Evolutionary conservation across 768 basidiomycete species (phyloP).

Genomic region (Erythrobasidium yunnanense): DNA sequence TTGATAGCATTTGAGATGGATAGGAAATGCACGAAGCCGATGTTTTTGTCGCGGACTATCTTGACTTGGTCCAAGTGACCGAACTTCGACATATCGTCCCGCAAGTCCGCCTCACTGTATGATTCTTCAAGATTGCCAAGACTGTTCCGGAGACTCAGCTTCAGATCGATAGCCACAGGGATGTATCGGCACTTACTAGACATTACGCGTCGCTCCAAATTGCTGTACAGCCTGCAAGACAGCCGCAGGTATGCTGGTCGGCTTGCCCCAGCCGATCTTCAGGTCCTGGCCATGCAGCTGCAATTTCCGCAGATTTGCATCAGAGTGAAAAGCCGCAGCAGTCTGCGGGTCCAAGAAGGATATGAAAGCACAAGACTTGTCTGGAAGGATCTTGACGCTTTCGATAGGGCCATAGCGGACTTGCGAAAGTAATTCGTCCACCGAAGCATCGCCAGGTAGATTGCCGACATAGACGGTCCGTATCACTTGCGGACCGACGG

Average conservation of each 20-base stretch:
- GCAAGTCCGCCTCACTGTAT: constrained; percentile 78
- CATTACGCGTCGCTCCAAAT: constrained; percentile 86
- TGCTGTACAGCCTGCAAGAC: constrained; percentile 80
- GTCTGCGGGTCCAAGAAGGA: constrained; percentile 90
- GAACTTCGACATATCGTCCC: constrained; percentile 83
- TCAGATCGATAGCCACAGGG: neutral
- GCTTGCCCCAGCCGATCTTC: constrained; percentile 98
- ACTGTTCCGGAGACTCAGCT: constrained; percentile 29
- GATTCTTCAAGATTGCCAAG: constrained; percentile 80
- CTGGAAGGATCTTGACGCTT: constrained; percentile 82
- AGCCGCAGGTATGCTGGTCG: constrained; percentile 71
- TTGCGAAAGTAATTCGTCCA: constrained; percentile 93
- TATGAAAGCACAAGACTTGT: constrained; percentile 95
- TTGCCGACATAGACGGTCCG: constrained; percentile 93
- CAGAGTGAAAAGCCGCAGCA: constrained; percentile 92
- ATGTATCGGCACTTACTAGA: constrained; percentile 49
- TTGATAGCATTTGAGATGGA: constrained; percentile 90
- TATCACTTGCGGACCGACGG: neutral
- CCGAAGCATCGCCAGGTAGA: constrained; percentile 84
- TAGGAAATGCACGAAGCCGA: constrained; percentile 96
- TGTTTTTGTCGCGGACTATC: constrained; percentile 98
- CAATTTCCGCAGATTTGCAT: constrained; percentile 88
- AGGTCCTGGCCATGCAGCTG: constrained; percentile 88
- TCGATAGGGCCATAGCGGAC: constrained; percentile 97
- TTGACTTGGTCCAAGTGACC: constrained; percentile 98